Evolutionary conservation across 192 early-diverging fungal species (phyloP), one percentile per base, ranked within the genome.

Genomic region (Kappamyces sp.): DNA sequence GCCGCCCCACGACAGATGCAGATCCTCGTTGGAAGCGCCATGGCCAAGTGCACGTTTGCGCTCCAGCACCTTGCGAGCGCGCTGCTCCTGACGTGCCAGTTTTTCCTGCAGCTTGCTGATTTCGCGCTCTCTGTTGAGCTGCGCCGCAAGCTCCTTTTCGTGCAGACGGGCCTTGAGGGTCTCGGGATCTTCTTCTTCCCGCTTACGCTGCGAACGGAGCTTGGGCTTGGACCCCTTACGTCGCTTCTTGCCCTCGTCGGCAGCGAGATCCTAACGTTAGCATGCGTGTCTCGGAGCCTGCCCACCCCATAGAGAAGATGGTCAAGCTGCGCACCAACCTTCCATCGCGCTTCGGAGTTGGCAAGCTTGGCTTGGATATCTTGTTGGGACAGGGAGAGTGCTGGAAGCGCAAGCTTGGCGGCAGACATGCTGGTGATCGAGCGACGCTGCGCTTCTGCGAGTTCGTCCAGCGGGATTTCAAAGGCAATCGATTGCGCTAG

Each of bases 261-360:
- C 41, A 33, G 54, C 66, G n/a, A 58, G 47, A 45, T 58, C 55
- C 55, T 58, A 58, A 34, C 6, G 55, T 42, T 55, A 55, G 54
- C 40, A 8, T 43, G 40, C 40, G 40, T 45, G 22, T 45, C 12
- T 45, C 12, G 22, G 43, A 45, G 12, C 12, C 12, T 7, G 45
- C 41, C 31, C 57, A 49, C 49, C 62, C 49, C 67, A 46, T 57
- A 54, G 22, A 69, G 45, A 40, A 69, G 41, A 30, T 53, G 62
- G 57, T 69, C 67, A 37, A 69, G 59, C 9, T 65, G 45, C 22
- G n/a, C 37, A 54, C 68, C 47, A 34, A 77, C 75, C 75, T 77
- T 77, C 75, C 75, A 77, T 31, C 75, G 58, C 22, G 66, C 69
- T 47, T 77, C 75, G 1, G 71, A 63, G 62, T 77, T 72, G 15